phyloP scores from a whole-genome alignment of 2,329 filamentous ascomycete species.

The Fusarium incarnatum region DNA sequence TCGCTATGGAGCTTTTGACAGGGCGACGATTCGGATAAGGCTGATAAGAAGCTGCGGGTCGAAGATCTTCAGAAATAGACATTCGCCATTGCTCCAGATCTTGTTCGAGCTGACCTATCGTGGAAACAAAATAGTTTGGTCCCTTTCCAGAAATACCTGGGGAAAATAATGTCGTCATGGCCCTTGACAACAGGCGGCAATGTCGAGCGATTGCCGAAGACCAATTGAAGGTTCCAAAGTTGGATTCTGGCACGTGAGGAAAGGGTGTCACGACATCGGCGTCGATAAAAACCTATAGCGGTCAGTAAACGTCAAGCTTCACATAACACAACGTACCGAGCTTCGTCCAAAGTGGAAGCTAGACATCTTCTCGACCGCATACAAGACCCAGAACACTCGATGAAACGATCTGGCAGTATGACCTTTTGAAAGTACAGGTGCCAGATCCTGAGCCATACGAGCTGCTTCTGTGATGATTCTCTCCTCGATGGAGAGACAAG shows the following conservation, averaged over 20 bases:
- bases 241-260: constrained; percentile 34
- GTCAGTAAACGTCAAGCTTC: background rate
- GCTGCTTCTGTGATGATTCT: constrained; percentile 36
- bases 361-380: constrained; percentile 37
- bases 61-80: constrained; percentile 22
- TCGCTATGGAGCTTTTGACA: constrained; percentile 6
- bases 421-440: constrained; percentile 16
- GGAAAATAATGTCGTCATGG: constrained; percentile 30
- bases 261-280: constrained; percentile 30
- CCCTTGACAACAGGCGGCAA: constrained; percentile 27
- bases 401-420: constrained; percentile 11
- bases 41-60: background rate
- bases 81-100: constrained; percentile 36
- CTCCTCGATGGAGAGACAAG: constrained; percentile 34
- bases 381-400: constrained; percentile 38
- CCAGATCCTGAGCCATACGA: constrained; percentile 31
- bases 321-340: constrained; percentile 13
- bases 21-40: constrained; percentile 12
- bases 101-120: constrained; percentile 19
- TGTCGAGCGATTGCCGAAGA: constrained; percentile 19
- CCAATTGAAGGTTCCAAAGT: constrained; percentile 36
- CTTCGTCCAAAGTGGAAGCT: constrained; percentile 41
- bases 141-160: constrained; percentile 26
- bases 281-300: constrained; percentile 22
- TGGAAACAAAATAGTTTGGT: constrained; percentile 4